Evolutionary conservation across 2,329 filamentous ascomycete species (phyloP), one percentile per base, ranked within the genome.

Genomic region (Pseudogymnoascus sp.): DNA sequence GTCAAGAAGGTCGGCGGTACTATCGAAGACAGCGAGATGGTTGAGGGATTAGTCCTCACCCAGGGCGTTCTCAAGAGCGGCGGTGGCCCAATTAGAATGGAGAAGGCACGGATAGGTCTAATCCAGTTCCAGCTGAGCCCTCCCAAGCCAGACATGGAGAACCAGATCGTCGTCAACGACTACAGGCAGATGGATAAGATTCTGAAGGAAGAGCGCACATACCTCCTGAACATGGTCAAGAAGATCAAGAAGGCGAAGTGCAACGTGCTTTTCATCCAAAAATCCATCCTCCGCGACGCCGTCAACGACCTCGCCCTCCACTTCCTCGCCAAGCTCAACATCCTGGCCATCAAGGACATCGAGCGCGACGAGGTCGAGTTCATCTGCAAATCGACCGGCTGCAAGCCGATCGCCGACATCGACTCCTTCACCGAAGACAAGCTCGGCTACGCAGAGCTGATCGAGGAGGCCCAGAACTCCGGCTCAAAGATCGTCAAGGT

Each of bases 181-280:
- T 99, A 99, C 83, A 86, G 95, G 74, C 95, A 99, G 77, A 99
- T 99, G 95, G 95, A 99, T 82, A 99, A 97, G 84, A 99, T 99
- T 69, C 85, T 99, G 71, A 99, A 99, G 80, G 95, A 99, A 80
- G 95, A 99, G 82, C 91, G 95, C 70, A 90, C 95, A 70, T 99
- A 99, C 78, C 86, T 99, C 68, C 85, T 99, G 65, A 97, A 97
- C 82, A 90, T 99, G 86, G 93, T 96, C 75, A 97, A 99, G 86
- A 99, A 97, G 84, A 99, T 99, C 78, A 97, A 97, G 81, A 99
- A 97, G 84, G 93, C 95, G 70, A 99, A 97, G 82, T 99, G 95
- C 81, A 99, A 99, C 73, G 95, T 99, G 47, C 87, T 97, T 50
- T 83, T 99, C 69, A 97, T 99, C 71, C 95, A 99, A 75, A 99